Evolutionary conservation across 805 yeast genomes (phyloP), one percentile per base, ranked within the genome.

Genomic region (Jamesozyma rosinii): DNA sequence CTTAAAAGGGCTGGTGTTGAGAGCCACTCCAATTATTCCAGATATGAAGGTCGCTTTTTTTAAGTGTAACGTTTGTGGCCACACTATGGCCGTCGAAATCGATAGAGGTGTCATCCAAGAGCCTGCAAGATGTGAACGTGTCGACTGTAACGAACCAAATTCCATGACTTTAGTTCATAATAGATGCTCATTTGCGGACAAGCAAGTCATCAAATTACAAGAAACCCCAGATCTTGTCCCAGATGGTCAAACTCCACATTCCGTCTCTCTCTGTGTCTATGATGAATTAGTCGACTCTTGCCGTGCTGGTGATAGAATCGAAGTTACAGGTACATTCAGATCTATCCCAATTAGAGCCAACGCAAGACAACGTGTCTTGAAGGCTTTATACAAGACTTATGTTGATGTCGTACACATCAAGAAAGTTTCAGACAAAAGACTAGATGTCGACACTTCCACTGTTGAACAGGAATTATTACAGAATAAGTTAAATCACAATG

Each of bases 41-140:
- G 98, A 92, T 62, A 92, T 92, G 98, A 89, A 88, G 60, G 87
- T 83, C 38, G 97, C 97, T 0, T 90, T 90, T 57, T 92, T 92
- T 76, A 84, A 81, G 66, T 92, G 98, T 67, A 83, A 79, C 47
- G 95, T 92, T 18, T 92, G 98, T 67, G 90, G 84, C 51, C 97
- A 92, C 64, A 84, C 96, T 0, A 76, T 82, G 37, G 84, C 83
- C 0, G 95, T 89, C 15, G 95, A 87, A 58, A 87, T 90, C 53
- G 97, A 90, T 63, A 73, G 97, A 50, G 98, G 98, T 38, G 79
- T 84, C 11, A 90, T 92, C 49, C 81, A 87, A 46, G 98, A 92
- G 64, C 98, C 98, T 8, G 73, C 87, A 0, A 75, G 78, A 55
- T 92, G 98, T 67, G 95, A 96, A n/a, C 74, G 97, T 57, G 79